These are phyloP conservation scores for Cryptococcus sp. DNA, from an alignment of 1,284 basidiomycete genomes.

Conservation along the genomic window DNA sequence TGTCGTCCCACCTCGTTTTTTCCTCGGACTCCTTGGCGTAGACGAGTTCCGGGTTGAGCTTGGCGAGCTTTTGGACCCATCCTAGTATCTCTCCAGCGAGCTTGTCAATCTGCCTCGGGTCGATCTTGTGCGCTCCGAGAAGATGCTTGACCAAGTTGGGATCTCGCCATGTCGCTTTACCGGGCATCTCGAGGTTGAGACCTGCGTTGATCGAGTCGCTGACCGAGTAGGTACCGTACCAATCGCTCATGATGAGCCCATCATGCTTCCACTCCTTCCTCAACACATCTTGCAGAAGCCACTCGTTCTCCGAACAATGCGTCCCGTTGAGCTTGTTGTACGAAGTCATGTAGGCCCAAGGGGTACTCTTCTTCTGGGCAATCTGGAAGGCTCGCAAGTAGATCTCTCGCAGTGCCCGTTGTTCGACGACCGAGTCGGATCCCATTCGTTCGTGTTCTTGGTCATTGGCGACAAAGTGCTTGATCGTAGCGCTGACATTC, in stretches of 20 bases:
- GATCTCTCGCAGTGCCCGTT: constrained; percentile 68
- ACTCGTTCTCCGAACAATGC: constrained; percentile 68
- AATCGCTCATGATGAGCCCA: constrained; percentile 57
- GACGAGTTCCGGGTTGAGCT: constrained; percentile 13
- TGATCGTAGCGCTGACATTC: constrained; percentile 56
- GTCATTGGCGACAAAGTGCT: constrained; percentile 46
- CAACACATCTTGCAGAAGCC: constrained; percentile 35
- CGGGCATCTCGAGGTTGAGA: constrained; percentile 52
- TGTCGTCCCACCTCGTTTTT: constrained; percentile 12
- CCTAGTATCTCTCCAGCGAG: constrained; percentile 32
- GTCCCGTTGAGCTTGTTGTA: constrained; percentile 61
- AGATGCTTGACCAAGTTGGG: constrained; percentile 52
- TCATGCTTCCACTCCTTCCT: constrained; percentile 63
- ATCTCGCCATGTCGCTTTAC: constrained; percentile 20
- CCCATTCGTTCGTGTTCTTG: constrained; percentile 41
- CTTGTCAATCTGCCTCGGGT: constrained; percentile 9
- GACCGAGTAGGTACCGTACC: constrained; percentile 61
- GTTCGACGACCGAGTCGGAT: constrained; percentile 25
- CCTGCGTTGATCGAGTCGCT: constrained; percentile 63
- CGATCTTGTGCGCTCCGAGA: constrained; percentile 55
- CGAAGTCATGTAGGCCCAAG: constrained; percentile 44
- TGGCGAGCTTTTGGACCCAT: constrained; percentile 16
- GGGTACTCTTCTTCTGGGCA: constrained; percentile 57
- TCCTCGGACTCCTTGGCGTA: constrained; percentile 16
- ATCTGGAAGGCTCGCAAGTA: constrained; percentile 80